Evolutionary conservation across 2,329 filamentous ascomycete genomes (phyloP), one percentile per base, ranked within the genome.

Genomic region (Plenodomus tracheiphilus): DNA sequence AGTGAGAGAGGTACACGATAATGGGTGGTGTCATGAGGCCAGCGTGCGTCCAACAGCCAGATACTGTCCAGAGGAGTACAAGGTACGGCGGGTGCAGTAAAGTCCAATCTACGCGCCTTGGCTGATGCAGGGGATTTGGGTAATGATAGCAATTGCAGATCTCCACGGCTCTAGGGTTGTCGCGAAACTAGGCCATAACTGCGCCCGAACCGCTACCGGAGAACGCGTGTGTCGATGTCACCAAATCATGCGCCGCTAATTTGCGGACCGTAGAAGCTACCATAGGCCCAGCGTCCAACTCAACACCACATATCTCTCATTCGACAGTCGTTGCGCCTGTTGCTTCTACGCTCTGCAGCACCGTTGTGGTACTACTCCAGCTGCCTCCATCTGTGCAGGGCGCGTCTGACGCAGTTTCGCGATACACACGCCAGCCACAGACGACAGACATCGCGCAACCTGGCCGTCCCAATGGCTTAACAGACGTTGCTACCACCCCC

Each of bases 381-480:
- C 21, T 15, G 41, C 40, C 40, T 38, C 21, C 38, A 22, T 35
- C 39, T 21, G 20, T 25, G 15, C n/a, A n/a, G n/a, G n/a, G n/a
- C n/a, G n/a, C n/a, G n/a, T n/a, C n/a, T n/a, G n/a, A n/a, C n/a
- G n/a, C n/a, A n/a, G 37, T 30, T 34, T 20, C 43, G 41, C 46
- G 19, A 34, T 35, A 28, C 37, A 21, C 15, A 36, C 37, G 16
- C 25, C 28, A 38, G 34, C 41, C 46, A 38, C 43, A 32, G 28
- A 32, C 28, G 28, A 32, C 28, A 15, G 28, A 32, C 28, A 15
- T 15, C 28, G 4, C 28, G 28, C 13, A 32, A 32, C 28, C 28
- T 52, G 13, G 9, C 28, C 28, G 28, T 11, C 44, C 61, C 47
- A 53, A 71, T 70, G 69, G 66, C 66, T 53, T 69, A 61, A 66